phyloP scores from a whole-genome alignment of 1,284 basidiomycete genomes.

The Calocybe gambosa region DNA sequence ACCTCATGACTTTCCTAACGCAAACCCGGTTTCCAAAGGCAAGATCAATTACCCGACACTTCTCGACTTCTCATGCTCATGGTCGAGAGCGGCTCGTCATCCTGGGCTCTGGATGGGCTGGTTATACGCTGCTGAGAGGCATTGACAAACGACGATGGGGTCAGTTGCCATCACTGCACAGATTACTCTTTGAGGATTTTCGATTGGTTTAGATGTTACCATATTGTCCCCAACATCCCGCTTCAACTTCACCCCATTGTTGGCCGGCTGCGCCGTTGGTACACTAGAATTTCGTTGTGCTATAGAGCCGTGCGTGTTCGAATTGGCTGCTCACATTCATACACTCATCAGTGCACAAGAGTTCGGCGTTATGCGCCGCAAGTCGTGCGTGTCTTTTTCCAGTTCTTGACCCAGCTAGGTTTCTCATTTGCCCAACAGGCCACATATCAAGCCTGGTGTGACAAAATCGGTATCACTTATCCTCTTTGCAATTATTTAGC shows the following conservation, averaged over 20 bases:
- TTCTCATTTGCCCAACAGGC: constrained; percentile 29
- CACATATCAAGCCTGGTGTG: constrained; percentile 69
- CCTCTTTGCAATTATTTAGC: neutral
- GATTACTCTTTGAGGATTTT: neutral
- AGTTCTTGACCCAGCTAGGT: neutral
- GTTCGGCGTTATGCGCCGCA: constrained; percentile 14
- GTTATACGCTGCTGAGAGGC: constrained; percentile 63
- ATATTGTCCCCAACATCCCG: constrained; percentile 71
- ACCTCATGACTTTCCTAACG: neutral
- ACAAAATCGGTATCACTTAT: constrained; percentile 49
- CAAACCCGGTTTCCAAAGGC: constrained; percentile 1
- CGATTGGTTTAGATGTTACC: constrained; percentile 48
- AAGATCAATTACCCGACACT: neutral
- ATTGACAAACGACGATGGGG: constrained; percentile 67
- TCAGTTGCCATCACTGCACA: constrained; percentile 25
- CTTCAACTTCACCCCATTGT: constrained; percentile 81
- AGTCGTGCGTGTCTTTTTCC: constrained; percentile 19
- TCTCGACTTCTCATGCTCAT: constrained; percentile 7
- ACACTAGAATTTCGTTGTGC: constrained; percentile 79
- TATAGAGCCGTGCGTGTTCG: constrained; percentile 72
- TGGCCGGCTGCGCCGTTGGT: constrained; percentile 75
- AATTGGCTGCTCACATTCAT: constrained; percentile 45
- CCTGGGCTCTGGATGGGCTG: constrained; percentile 82
- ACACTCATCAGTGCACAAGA: constrained; percentile 13
- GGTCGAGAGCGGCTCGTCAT: constrained; percentile 67